phyloP scores from a whole-genome alignment of 2,329 filamentous ascomycete species.

The Dactylellina leptospora region DNA sequence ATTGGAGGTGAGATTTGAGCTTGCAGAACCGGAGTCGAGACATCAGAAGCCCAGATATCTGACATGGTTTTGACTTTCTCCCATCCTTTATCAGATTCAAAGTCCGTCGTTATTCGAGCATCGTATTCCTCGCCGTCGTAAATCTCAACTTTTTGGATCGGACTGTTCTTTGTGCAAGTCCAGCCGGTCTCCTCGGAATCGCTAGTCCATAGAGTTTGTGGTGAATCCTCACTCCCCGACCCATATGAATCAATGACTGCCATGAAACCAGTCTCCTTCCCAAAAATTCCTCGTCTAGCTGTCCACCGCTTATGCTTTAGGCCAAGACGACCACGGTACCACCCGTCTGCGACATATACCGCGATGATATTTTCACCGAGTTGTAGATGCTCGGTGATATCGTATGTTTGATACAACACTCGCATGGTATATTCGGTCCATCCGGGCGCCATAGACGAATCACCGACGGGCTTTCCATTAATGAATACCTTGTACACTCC shows the following conservation, averaged over 20 bases:
- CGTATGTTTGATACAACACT: slow-evolving; percentile 40
- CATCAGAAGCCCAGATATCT: slow-evolving; percentile 16
- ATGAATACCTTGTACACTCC: slow-evolving; percentile 40
- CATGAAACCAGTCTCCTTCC: slow-evolving; percentile 45
- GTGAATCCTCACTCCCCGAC: background rate
- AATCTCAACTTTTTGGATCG: slow-evolving; percentile 34
- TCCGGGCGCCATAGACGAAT: slow-evolving; percentile 40
- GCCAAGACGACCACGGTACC: slow-evolving; percentile 44
- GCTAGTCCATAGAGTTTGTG: slow-evolving; percentile 24
- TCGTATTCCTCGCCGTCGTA: slow-evolving; percentile 45
- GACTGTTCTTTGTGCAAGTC: slow-evolving; percentile 23
- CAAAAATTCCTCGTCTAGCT: slow-evolving; percentile 40
- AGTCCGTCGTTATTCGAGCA: slow-evolving; percentile 21
- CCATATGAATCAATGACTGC: slow-evolving; percentile 24
- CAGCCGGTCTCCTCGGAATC: slow-evolving; percentile 27
- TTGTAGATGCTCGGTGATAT: slow-evolving; percentile 43
- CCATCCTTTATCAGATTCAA: slow-evolving; percentile 3
- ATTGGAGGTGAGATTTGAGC: slow-evolving; percentile 36
- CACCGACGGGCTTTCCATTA: slow-evolving; percentile 36
- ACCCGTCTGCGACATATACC: slow-evolving; percentile 39
- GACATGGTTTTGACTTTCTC: slow-evolving; percentile 29
- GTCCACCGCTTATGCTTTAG: slow-evolving; percentile 35
- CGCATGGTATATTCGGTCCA: slow-evolving; percentile 44
- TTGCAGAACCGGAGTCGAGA: slow-evolving; percentile 12
- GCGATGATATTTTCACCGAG: slow-evolving; percentile 21